These are phyloP conservation scores for Penicillium alfredii DNA, from an alignment of 495 filamentous ascomycete genomes.

Conservation along the genomic window DNA sequence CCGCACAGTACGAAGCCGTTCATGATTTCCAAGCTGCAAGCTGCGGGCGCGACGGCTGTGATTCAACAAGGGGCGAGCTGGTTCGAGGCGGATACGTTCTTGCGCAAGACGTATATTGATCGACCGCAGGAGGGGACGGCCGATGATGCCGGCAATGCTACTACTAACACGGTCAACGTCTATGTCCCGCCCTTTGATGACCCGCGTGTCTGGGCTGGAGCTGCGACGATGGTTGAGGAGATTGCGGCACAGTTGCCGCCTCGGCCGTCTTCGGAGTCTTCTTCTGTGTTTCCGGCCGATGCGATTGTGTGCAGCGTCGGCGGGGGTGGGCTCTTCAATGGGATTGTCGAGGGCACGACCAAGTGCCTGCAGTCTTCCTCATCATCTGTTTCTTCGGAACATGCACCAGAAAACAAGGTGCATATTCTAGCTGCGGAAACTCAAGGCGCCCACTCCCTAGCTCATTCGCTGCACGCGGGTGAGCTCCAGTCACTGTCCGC, in stretches of 20 bases:
- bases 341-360: slow-evolving; percentile 63
- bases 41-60: slow-evolving; percentile 59
- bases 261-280: slow-evolving; percentile 8
- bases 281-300: slow-evolving; percentile 40
- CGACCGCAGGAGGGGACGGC: slow-evolving; percentile 11
- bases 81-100: slow-evolving; percentile 68
- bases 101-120: slow-evolving; percentile 54
- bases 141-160: too few species aligned
- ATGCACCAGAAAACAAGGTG: slow-evolving; percentile 22
- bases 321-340: slow-evolving; percentile 79
- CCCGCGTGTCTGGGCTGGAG: slow-evolving; percentile 70
- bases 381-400: too few species aligned
- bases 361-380: slow-evolving; percentile 23
- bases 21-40: slow-evolving; percentile 67
- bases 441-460: slow-evolving; percentile 63
- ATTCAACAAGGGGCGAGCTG: slow-evolving; percentile 66
- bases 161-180: slow-evolving; percentile 52
- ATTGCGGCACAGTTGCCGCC: slow-evolving; percentile 49
- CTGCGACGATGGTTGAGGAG: slow-evolving; percentile 65
- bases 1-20: slow-evolving; percentile 55
- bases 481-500: slow-evolving; percentile 53
- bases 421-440: slow-evolving; percentile 75
- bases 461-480: slow-evolving; percentile 49
- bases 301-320: slow-evolving; percentile 77
- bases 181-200: slow-evolving; percentile 77